Evolutionary conservation across 306 rosid genomes (phyloP), one percentile per base, ranked within the genome.

Genomic region (Medicago ruthenica): DNA sequence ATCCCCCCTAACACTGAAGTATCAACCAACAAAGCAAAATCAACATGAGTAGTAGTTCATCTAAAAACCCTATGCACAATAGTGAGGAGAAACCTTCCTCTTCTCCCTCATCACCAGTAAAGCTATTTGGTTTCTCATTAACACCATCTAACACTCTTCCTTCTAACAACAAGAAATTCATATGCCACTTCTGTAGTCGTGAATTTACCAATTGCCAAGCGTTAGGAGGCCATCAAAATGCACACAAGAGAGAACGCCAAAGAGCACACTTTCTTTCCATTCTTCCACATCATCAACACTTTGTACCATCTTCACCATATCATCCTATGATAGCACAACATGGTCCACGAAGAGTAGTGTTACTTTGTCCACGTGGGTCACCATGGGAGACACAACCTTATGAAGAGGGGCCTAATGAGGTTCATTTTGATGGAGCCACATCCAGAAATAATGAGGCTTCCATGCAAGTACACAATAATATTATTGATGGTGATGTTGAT

Each of bases 191-290:
- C 11, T 84, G 87, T 21, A 7, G 6, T 31, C 42, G 80, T 0
- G 50, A 73, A 73, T 84, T 84, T 36, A 7, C 78, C 15, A 77
- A 77, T 73, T 73, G 72, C 13, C 87, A 81, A 74, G 87, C 87
- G 0, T 48, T 84, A 0, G 87, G 87, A 15, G 87, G 87, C 8
- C 87, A 84, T 21, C 85, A 84, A 48, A 84, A 84, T 8, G 87
- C 87, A 0, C 87, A 84, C 63, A 80, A 62, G 66, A 77, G 34
- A 74, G 85, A 84, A 22, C 77, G 87, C 7, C 65, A 70, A 62
- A 47, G 67, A n/a, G 85, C 81, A 6, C 44, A 59, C 3, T 41
- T 73, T 73, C 58, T 58, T 73, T 47, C 71, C 24, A 55, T 73
- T 17, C 1, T 67, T 45, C 45, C 44, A 1, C 57, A 50, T 55